Base-by-base conservation (phyloP, 176 grass and related monocot genomes). In the Paspalum vaginatum region DNA sequence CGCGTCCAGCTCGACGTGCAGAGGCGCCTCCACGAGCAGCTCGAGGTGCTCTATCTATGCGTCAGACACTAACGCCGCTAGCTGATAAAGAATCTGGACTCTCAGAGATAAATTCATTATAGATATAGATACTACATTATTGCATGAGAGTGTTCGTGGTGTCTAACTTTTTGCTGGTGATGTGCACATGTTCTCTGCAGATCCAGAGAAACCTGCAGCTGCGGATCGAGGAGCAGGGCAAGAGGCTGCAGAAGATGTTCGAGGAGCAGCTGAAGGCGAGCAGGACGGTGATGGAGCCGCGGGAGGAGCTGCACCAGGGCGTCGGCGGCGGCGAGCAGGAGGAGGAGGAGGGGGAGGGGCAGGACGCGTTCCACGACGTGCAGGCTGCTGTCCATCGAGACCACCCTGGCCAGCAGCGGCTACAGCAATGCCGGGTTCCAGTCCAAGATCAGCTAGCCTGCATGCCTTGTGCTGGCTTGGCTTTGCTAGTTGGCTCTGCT, bases 1-100 rank as follows among this genome's bases (percentile, higher is more conserved):
- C 80, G 69, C 71, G 77, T 88, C 70, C 94, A 97, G 76, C 86
- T 94, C 43, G 91, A 94, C 71, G 91, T 97, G 24, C 94, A 97
- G 83, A 92, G 81, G 85, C 72, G 85, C n/a, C 95, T 97, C 80
- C 89, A 97, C 51, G 95, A 97, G 80, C 95, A 97, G 82, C 89
- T 97, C 2, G 89, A 94, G 95, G 95, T 97, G 69, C 68, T 55
- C 15, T 46, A 56, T 85, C 49, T 39, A 58, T 45, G 39, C 62
- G 47, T 54, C 75, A 56, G 64, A 72, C 57, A 64, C 57, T 72
- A 25, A 4, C 39, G 27, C 21, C 39, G 27, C 21, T 17, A 7
- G 4, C 41, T 60, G 38, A 43, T 4, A 57, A 38, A 72, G 8
- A 16, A 49, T 27, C 4, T 59, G 18, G n/a, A 67, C 16, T 7